phyloP scores from a whole-genome alignment of 345 rosid genomes.

The Conringia planisiliqua region DNA sequence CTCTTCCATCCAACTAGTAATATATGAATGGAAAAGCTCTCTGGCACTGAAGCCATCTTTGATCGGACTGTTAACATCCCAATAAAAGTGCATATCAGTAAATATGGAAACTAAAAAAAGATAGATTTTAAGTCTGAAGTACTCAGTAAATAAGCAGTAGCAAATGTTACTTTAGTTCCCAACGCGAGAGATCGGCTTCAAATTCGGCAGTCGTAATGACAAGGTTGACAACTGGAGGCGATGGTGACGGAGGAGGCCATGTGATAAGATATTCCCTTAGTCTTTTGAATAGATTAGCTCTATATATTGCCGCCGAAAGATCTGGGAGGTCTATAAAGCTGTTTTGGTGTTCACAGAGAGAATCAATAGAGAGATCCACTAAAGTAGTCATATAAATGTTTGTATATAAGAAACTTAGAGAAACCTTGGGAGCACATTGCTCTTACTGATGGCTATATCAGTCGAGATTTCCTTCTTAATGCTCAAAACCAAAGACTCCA shows the following conservation, averaged over 20 bases:
- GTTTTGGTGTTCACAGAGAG: conserved; percentile 37
- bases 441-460: conserved; percentile 71
- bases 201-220: conserved; percentile 79
- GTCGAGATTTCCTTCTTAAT: conserved; percentile 67
- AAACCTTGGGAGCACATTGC: conserved; percentile 75
- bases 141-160: not conserved
- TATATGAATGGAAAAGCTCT: conserved; percentile 68
- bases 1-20: conserved; percentile 77
- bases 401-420: not conserved
- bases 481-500: conserved; percentile 59
- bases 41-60: conserved; percentile 80
- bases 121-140: not conserved
- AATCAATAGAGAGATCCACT: not conserved
- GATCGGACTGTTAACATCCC: conserved; percentile 45
- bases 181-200: conserved; percentile 69
- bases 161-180: conserved; percentile 57
- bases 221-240: conserved; percentile 71
- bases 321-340: conserved; percentile 85
- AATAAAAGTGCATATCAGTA: conserved; percentile 5
- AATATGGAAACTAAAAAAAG: not conserved
- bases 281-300: conserved; percentile 63
- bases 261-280: conserved; percentile 59
- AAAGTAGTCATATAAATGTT: not conserved
- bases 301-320: conserved; percentile 74
- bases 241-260: conserved; percentile 77